phyloP scores from a whole-genome alignment of 495 filamentous ascomycete species.

The Penicilliopsis zonata region DNA sequence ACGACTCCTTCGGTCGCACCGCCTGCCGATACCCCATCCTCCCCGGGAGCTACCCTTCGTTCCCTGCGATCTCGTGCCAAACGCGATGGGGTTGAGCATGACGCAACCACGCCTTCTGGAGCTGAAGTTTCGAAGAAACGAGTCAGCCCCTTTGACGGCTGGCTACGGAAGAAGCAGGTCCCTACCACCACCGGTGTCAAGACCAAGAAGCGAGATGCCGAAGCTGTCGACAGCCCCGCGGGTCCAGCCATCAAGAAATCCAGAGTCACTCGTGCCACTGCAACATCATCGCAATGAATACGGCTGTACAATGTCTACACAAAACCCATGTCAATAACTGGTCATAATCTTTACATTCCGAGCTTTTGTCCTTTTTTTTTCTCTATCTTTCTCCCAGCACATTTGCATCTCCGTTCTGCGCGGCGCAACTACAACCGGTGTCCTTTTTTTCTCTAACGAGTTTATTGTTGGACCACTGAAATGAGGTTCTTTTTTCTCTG shows the following conservation, averaged over 20 bases:
- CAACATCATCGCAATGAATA: background rate
- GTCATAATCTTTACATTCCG: too few relatives aligned
- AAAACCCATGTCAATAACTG: too few relatives aligned
- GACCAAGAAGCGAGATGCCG: conserved; percentile 21
- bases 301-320: too few relatives aligned
- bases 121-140: conserved; percentile 25
- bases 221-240: conserved; percentile 10
- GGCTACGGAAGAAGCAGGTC: conserved; percentile 46
- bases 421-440: too few relatives aligned
- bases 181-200: conserved; percentile 12
- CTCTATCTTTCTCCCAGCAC: too few relatives aligned
- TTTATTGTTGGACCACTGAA: too few relatives aligned
- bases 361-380: too few relatives aligned
- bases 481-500: too few relatives aligned
- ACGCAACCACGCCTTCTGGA: conserved; percentile 13
- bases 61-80: conserved; percentile 16
- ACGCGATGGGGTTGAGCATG: conserved; percentile 9
- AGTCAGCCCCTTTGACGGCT: conserved; percentile 53
- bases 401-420: too few relatives aligned
- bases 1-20: conserved; percentile 38
- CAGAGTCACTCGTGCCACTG: conserved; percentile 5
- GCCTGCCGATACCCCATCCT: conserved; percentile 39
- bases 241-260: conserved; percentile 20
- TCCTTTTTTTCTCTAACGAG: too few relatives aligned
- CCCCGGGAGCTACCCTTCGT: conserved; percentile 20